Evolutionary conservation across 805 yeast species (phyloP).

Genomic region (Cyberlindnera mrakii): DNA sequence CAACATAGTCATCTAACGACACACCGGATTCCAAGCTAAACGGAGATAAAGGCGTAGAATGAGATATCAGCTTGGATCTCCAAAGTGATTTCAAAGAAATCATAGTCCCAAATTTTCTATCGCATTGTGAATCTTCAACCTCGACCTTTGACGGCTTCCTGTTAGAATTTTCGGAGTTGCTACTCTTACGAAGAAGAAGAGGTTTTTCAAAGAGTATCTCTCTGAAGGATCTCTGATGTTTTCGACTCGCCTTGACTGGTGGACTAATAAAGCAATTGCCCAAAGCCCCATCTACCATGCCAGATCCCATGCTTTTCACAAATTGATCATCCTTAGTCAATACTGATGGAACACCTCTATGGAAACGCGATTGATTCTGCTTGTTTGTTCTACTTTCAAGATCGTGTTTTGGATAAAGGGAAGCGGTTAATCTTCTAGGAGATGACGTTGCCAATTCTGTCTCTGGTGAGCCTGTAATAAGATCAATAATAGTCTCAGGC

Average conservation of each 20-base stretch:
- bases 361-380: constrained; percentile 1
- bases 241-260: background rate
- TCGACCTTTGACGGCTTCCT: background rate
- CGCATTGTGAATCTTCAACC: background rate
- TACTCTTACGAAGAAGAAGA: background rate
- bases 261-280: constrained; percentile 12
- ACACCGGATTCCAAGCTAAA: constrained; percentile 21
- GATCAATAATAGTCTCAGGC: background rate
- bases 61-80: constrained; percentile 11
- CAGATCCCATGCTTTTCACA: background rate
- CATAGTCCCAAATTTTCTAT: background rate
- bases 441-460: constrained; percentile 3
- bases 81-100: constrained; percentile 4
- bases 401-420: constrained; percentile 3
- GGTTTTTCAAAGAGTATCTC: constrained; percentile 13
- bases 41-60: background rate
- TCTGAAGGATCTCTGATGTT: constrained; percentile 12
- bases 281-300: constrained; percentile 2
- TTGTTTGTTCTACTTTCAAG: background rate
- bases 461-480: background rate
- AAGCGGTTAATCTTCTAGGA: constrained; percentile 11
- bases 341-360: background rate
- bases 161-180: background rate
- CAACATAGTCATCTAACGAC: constrained; percentile 18
- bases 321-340: background rate